These are phyloP conservation scores for Pestalotiopsis sp. DNA, from an alignment of 2,329 filamentous ascomycete genomes.

Conservation along the genomic window DNA sequence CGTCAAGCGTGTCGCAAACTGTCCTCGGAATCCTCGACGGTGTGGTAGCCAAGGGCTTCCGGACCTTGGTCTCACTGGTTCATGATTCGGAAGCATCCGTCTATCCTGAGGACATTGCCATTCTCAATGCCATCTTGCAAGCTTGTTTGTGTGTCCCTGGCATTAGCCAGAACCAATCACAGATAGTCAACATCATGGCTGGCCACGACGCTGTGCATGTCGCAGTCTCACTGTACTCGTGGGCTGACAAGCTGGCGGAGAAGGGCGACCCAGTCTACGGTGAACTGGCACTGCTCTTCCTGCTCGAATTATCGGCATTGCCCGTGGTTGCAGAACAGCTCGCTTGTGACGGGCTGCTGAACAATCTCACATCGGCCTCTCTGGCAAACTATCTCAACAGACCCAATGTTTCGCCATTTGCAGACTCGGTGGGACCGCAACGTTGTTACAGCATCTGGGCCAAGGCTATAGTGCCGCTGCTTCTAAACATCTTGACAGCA, in stretches of 20 bases:
- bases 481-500: constrained; percentile 83
- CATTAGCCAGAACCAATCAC: constrained; percentile 70
- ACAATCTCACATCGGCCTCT: constrained; percentile 77
- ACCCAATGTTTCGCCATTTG: constrained; percentile 74
- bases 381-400: constrained; percentile 78
- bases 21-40: constrained; percentile 80
- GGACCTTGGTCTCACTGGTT: constrained; percentile 76
- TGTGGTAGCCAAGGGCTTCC: constrained; percentile 81
- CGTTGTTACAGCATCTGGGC: constrained; percentile 90
- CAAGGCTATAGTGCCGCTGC: constrained; percentile 82
- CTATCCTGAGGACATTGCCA: constrained; percentile 78
- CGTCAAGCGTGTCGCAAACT: constrained; percentile 56
- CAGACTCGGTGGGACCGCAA: constrained; percentile 66
- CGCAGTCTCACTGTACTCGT: constrained; percentile 87
- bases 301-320: constrained; percentile 84
- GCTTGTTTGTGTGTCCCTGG: constrained; percentile 79
- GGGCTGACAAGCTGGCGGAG: constrained; percentile 81
- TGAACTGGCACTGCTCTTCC: constrained; percentile 85
- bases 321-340: constrained; percentile 85
- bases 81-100: constrained; percentile 72
- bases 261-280: constrained; percentile 88
- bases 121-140: constrained; percentile 87
- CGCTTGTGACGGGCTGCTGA: constrained; percentile 82
- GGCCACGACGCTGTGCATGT: constrained; percentile 77
- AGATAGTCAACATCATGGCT: constrained; percentile 71